Evolutionary conservation across 1,139 yeast genomes (phyloP).

Genomic region (Geotrichum australiense): DNA sequence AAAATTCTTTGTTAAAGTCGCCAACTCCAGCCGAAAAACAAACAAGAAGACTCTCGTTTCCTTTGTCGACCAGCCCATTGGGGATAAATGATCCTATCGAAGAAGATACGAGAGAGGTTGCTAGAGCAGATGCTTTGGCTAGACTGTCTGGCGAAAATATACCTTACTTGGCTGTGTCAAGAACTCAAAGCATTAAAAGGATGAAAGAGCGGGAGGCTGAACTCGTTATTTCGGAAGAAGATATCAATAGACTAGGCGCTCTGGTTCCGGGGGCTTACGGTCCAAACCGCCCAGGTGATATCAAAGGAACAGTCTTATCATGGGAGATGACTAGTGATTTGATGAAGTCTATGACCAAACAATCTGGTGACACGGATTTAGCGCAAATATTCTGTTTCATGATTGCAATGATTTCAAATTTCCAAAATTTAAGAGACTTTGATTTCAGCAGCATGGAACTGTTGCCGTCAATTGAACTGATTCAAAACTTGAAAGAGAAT

Average conservation of each 20-base stretch:
- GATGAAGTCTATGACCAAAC: conserved; percentile 13
- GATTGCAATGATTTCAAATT: conserved; percentile 10
- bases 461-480: conserved; percentile 26
- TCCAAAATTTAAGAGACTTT: conserved; percentile 4
- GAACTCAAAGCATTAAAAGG: not conserved
- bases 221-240: conserved; percentile 8
- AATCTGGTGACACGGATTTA: conserved; percentile 12
- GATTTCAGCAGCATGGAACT: conserved; percentile 4
- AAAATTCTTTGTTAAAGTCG: conserved; percentile 26
- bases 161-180: not conserved
- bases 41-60: not conserved
- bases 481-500: conserved; percentile 19
- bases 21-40: not conserved
- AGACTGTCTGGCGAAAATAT: conserved; percentile 7
- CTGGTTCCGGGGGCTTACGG: not conserved
- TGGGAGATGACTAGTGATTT: conserved; percentile 30
- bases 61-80: not conserved
- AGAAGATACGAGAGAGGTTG: not conserved
- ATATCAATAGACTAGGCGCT: conserved; percentile 7
- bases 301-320: conserved; percentile 26
- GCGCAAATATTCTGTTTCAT: conserved; percentile 5
- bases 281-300: conserved; percentile 16
- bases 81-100: not conserved
- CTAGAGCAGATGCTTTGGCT: conserved; percentile 11
- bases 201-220: conserved; percentile 1